A percentile compares a stretch with the other conserved stretches of the same genome.
phyloP scores from a whole-genome alignment of 306 rosid genomes.

The Lupinus albus region DNA sequence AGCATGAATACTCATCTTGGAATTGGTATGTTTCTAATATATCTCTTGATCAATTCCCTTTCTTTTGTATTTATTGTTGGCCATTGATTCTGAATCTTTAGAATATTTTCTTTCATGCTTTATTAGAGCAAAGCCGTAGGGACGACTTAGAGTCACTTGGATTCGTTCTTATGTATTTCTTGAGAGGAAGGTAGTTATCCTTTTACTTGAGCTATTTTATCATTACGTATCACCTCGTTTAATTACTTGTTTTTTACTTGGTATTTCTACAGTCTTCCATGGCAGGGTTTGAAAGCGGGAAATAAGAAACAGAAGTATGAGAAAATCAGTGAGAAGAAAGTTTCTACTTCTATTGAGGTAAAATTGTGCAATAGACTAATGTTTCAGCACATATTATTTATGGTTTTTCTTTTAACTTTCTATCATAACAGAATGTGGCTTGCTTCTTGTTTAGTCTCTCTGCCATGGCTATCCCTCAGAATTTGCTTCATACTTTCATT shows the following conservation, averaged over 20 bases:
- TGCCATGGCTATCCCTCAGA: constrained; percentile 95
- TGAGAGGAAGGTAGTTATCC: constrained; percentile 81
- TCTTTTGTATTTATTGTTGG: constrained; percentile 24
- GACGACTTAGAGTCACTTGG: constrained; percentile 99
- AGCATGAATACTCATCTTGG: constrained; percentile 99
- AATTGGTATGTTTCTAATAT: constrained; percentile 61
- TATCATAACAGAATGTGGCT: constrained; percentile 36
- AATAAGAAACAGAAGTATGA: constrained; percentile 95
- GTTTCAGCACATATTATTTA: constrained; percentile 9
- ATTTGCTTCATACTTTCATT: constrained; percentile 91
- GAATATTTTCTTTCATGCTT: constrained; percentile 35
- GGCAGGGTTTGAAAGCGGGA: constrained; percentile 99
- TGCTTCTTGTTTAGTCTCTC: constrained; percentile 62
- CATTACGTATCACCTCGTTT: constrained; percentile 15
- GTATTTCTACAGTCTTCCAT: constrained; percentile 74
- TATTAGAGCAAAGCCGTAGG: constrained; percentile 92
- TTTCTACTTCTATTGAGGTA: constrained; percentile 92
- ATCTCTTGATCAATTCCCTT: constrained; percentile 33
- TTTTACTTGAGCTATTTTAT: constrained; percentile 21
- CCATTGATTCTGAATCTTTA: constrained; percentile 39
- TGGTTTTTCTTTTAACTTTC: not conserved
- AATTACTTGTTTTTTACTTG: constrained; percentile 39
- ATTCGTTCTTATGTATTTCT: constrained; percentile 86
- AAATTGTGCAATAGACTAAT: constrained; percentile 19
- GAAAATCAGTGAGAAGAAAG: constrained; percentile 95